Evolutionary conservation across 768 basidiomycete species (phyloP).

Genomic region (Myochromella boudieri): DNA sequence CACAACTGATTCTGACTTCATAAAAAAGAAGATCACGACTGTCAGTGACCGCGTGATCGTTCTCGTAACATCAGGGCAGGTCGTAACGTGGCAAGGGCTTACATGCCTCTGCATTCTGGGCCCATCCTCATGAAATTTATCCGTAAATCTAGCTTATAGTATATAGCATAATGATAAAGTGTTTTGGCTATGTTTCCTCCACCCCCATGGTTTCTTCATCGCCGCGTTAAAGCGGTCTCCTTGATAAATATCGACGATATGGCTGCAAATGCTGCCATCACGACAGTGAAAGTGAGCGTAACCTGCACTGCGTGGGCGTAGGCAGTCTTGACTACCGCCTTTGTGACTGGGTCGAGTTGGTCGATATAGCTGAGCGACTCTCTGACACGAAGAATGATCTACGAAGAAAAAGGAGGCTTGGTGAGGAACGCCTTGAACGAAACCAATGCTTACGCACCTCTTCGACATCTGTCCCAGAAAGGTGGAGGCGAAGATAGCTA

Average conservation of each 20-base stretch:
- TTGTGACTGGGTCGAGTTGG: conserved; percentile 37
- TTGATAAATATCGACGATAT: conserved; percentile 52
- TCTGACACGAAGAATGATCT: conserved; percentile 51
- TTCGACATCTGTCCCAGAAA: conserved; percentile 48
- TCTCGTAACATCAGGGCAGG: conserved; percentile 1
- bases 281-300: conserved; percentile 47
- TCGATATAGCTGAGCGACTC: conserved; percentile 50
- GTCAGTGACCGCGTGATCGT: neutral
- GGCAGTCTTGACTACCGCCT: conserved; percentile 34
- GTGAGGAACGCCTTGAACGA: neutral
- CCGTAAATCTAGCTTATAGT: no score
- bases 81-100: no score
- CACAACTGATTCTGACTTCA: conserved; percentile 14
- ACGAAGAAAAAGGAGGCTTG: neutral
- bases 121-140: no score
- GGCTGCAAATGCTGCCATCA: conserved; percentile 38
- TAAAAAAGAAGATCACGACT: neutral
- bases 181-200: no score
- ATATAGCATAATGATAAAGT: no score
- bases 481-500: conserved; percentile 35
- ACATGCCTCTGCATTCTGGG: no score
- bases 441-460: conserved; percentile 37
- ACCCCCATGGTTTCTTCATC: neutral
- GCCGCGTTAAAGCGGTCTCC: conserved; percentile 38
- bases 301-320: conserved; percentile 47